Base-by-base conservation (phyloP, 139 green algal genomes). In the Astrephomene gubernaculifera region DNA sequence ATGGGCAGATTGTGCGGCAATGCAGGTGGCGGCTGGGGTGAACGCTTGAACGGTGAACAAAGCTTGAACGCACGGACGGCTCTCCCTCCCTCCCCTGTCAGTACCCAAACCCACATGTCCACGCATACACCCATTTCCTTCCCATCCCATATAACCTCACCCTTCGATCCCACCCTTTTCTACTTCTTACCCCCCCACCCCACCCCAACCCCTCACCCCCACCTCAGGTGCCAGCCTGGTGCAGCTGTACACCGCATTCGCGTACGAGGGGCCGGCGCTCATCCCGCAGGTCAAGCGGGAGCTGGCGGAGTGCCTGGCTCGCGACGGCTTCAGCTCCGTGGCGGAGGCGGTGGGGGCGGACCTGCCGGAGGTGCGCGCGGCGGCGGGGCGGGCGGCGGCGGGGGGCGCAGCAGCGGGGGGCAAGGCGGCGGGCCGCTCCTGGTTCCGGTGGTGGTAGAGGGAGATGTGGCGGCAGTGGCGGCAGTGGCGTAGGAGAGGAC, bases 201-300 rank as follows among this genome's bases (percentile, higher is more conserved):
- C n/a, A n/a, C n/a, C n/a, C n/a, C n/a, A n/a, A n/a, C n/a, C n/a
- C n/a, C n/a, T n/a, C n/a, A n/a, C n/a, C n/a, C 74, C 29, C 24
- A 29, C 71, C 17, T 0, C 94, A 93, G 97, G 97, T 7, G 97
- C 97, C 4, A 96, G 89, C 33, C 88, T 99, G 44, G 96, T 99
- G 39, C 94, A 99, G 92, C 75, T 99, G 19, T 99, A 99, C 92
- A 98, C 97, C 0, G 89, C 91, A 8, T 86, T 99, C 45, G 95
- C 92, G 1, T 99, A 98, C 87, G 93, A 96, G 45, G 97, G 97
- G 0, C 96, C 97, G 8, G 90, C 87, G 24, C 43, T 98, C 1
- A 89, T 99, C 33, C 98, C 96, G 0, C 74, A 84, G 1, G 93
- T 99, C 35, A 99, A 99, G 87, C 86, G 80, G 29, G 93, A 98